These are phyloP conservation scores for Lentinula boryana DNA, from an alignment of 768 basidiomycete species.

Conservation along the genomic window DNA sequence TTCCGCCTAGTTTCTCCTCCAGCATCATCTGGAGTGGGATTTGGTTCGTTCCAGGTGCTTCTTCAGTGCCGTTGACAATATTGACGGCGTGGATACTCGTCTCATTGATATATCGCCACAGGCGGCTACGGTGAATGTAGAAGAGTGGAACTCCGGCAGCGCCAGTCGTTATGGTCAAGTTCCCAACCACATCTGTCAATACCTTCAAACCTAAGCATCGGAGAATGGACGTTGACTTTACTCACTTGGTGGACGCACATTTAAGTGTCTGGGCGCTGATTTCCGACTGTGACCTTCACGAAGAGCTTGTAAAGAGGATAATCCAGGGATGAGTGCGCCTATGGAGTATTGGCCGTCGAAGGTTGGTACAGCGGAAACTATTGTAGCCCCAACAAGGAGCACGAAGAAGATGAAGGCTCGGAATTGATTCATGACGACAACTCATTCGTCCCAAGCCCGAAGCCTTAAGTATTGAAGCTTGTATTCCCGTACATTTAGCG, in stretches of 20 bases:
- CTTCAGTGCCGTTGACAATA: conserved; percentile 41
- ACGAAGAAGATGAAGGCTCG: conserved; percentile 11
- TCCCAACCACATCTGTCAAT: conserved; percentile 37
- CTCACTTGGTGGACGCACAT: conserved; percentile 26
- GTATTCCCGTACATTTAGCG: background rate
- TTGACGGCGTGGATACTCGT: conserved; percentile 50
- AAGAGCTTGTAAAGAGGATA: conserved; percentile 25
- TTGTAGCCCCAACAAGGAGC: conserved; percentile 16
- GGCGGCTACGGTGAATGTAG: conserved; percentile 44
- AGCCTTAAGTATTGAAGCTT: background rate
- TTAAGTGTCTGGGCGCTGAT: conserved; percentile 22
- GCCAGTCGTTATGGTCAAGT: conserved; percentile 38
- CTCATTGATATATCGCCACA: conserved; percentile 52
- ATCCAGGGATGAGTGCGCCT: conserved; percentile 33
- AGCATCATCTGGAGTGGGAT: conserved; percentile 45
- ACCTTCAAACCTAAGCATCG: background rate
- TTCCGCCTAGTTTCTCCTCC: conserved; percentile 8
- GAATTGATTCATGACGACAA: background rate
- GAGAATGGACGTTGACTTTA: background rate
- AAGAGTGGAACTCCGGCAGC: conserved; percentile 39
- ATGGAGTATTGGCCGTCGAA: conserved; percentile 37
- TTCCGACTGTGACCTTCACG: conserved; percentile 8
- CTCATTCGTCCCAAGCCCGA: background rate
- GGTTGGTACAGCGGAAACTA: conserved; percentile 31
- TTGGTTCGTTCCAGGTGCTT: conserved; percentile 18